phyloP scores from a whole-genome alignment of 2,329 filamentous ascomycete genomes.

The Cryphonectria naterciae region DNA sequence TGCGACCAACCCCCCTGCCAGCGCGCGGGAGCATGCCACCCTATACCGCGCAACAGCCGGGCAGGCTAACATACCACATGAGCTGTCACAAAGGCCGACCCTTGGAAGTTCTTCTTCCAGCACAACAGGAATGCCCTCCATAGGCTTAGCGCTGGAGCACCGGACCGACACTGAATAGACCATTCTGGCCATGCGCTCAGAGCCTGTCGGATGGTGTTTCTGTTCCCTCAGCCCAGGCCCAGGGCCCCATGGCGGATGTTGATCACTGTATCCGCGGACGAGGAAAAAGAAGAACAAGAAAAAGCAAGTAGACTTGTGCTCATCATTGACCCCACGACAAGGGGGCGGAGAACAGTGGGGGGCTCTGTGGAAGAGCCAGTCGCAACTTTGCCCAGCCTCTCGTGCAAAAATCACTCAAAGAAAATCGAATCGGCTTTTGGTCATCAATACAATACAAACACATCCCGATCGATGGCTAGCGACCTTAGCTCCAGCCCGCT shows the following conservation, averaged over 20 bases:
- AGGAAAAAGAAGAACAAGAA: neutral
- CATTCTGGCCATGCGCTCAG: neutral
- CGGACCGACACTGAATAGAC: neutral
- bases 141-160: conserved; percentile 7
- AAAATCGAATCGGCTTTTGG: neutral
- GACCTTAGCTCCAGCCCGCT: neutral
- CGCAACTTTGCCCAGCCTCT: neutral
- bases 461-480: neutral
- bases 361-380: neutral
- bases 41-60: neutral
- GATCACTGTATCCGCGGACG: conserved; percentile 7
- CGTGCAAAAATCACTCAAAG: neutral
- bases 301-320: conserved; percentile 8
- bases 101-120: neutral
- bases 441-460: neutral
- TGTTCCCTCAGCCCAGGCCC: neutral
- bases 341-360: neutral
- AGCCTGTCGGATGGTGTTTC: neutral
- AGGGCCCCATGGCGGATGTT: neutral
- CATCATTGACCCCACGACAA: neutral
- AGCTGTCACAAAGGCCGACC: conserved; percentile 1
- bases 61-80: neutral
- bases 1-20: neutral
- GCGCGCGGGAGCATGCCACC: neutral
- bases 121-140: neutral